Conservation (phyloP, 257 asterid genomes). For the Solanum habrochaites region DNA sequence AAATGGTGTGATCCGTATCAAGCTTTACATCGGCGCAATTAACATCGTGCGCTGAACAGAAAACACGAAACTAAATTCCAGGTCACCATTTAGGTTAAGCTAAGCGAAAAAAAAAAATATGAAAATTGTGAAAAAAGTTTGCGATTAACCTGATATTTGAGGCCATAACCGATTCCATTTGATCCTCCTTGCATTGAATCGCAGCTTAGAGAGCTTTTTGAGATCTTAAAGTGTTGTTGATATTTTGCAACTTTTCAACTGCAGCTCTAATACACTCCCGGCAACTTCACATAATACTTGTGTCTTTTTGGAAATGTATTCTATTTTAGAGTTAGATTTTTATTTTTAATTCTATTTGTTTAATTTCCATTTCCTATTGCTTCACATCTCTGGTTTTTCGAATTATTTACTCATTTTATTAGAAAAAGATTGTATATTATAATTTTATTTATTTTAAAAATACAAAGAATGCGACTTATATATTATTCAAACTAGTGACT, state of each 20-base stretch:
- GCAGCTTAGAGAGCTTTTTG: background rate
- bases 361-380: background rate
- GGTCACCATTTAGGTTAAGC: background rate
- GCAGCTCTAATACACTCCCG: background rate
- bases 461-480: too few species aligned
- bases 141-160: constrained; percentile 68
- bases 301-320: background rate
- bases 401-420: background rate
- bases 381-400: background rate
- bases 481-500: too few species aligned
- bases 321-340: background rate
- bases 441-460: too few species aligned
- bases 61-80: background rate
- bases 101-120: background rate
- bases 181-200: constrained; percentile 72
- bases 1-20: constrained; percentile 91
- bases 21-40: constrained; percentile 96
- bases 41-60: constrained; percentile 74
- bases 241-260: background rate
- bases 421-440: too few species aligned
- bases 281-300: background rate
- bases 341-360: background rate
- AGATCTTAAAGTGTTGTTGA: background rate
- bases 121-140: background rate
- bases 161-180: constrained; percentile 87